Conservation (phyloP, 306 rosid species). For the Cotoneaster glaucophyllus region DNA sequence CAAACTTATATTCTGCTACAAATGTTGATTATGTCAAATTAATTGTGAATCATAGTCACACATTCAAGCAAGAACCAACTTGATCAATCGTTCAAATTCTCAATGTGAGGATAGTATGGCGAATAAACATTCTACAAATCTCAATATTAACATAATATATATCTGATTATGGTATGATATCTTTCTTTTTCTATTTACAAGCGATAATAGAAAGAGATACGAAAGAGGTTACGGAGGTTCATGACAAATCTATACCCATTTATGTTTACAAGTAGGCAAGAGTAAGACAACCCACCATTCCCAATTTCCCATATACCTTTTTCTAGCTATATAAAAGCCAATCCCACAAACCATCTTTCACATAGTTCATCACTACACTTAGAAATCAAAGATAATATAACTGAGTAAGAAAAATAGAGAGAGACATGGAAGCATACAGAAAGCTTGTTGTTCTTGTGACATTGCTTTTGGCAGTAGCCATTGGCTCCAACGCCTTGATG, state of each 20-base stretch:
- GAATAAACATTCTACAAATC: no score
- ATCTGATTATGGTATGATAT: no score
- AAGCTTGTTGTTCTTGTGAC: constrained; percentile 3
- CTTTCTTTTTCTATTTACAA: no score
- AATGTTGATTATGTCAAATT: not conserved
- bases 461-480: constrained; percentile 1
- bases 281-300: not conserved
- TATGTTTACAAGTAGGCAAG: not conserved
- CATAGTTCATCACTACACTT: not conserved
- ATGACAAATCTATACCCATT: no score
- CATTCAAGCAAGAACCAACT: no score
- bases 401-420: not conserved
- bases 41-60: not conserved
- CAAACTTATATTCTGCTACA: not conserved
- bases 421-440: constrained; percentile 12
- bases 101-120: no score
- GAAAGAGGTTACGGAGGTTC: no score
- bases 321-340: not conserved
- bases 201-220: not conserved
- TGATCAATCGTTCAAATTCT: no score
- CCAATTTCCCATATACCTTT: not conserved
- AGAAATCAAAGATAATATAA: not conserved
- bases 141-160: no score
- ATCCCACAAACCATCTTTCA: not conserved
- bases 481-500: not conserved